Percentiles rank a stretch among this genome's conserved stretches.
These are phyloP conservation scores for Sporisorium reilianum DNA, from an alignment of 1,284 basidiomycete species.

Conservation along the genomic window DNA sequence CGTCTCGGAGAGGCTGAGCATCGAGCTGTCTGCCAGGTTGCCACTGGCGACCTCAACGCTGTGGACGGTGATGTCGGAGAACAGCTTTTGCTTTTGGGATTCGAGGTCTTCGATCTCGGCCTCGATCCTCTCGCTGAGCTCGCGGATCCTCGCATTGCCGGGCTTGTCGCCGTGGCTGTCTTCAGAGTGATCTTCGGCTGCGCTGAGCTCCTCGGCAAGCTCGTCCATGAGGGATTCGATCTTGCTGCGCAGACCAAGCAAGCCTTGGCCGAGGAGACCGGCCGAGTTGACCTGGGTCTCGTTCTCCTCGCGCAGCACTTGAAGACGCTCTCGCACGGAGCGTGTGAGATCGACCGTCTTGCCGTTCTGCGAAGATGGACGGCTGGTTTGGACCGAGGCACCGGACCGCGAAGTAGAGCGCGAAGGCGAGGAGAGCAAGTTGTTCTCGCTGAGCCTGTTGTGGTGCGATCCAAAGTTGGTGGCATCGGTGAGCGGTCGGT, in stretches of 20 bases:
- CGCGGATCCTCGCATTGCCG: slow-evolving; percentile 30
- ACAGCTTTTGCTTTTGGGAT: slow-evolving; percentile 46
- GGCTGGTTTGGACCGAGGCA: slow-evolving; percentile 7
- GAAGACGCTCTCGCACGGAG: slow-evolving; percentile 41
- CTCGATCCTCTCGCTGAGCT: slow-evolving; percentile 50
- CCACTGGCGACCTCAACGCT: slow-evolving; percentile 29
- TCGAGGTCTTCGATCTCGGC: slow-evolving; percentile 58
- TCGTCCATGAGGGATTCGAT: slow-evolving; percentile 63
- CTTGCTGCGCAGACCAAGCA: slow-evolving; percentile 56
- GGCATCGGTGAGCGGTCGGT: slow-evolving; percentile 26
- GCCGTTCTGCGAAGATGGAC: slow-evolving; percentile 25
- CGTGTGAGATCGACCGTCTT: slow-evolving; percentile 42
- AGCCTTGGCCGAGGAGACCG: slow-evolving; percentile 60
- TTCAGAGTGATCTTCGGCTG: slow-evolving; percentile 41
- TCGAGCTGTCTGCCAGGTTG: slow-evolving; percentile 23
- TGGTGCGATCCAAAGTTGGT: slow-evolving; percentile 40
- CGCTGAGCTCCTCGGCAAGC: slow-evolving; percentile 52
- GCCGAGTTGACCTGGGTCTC: slow-evolving; percentile 61
- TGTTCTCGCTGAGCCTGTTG: slow-evolving; percentile 19
- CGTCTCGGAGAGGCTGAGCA: slow-evolving; percentile 25
- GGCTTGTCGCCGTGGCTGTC: slow-evolving; percentile 20
- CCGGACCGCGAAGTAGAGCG: slow-evolving; percentile 9
- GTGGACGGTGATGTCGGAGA: slow-evolving; percentile 44
- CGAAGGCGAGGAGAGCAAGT: slow-evolving; percentile 27
- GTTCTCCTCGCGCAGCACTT: slow-evolving; percentile 48